Evolutionary conservation across 768 basidiomycete genomes (phyloP).

Genomic region (Antrodiella citrinella): DNA sequence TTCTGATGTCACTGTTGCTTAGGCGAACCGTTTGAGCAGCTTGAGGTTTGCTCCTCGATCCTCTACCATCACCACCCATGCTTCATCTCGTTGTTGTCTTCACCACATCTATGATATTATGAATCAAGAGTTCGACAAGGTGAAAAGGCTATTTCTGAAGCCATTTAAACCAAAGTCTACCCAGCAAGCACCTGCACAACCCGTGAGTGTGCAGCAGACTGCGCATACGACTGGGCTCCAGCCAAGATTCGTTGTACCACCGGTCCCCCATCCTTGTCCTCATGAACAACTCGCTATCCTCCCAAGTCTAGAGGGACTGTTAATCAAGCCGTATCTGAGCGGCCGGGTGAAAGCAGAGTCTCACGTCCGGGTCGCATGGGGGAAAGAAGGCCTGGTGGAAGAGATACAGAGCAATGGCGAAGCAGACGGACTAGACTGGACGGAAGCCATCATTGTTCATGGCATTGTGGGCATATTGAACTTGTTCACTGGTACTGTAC

Average conservation of each 20-base stretch:
- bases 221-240: constrained; percentile 33
- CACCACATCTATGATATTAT: not conserved
- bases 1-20: not conserved
- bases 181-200: not conserved
- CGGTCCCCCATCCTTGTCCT: constrained; percentile 70
- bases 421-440: constrained; percentile 42
- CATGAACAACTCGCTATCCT: constrained; percentile 60
- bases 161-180: constrained; percentile 9
- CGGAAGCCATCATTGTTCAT: constrained; percentile 50
- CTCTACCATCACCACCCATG: not conserved
- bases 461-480: constrained; percentile 72
- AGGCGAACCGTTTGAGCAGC: not conserved
- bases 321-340: constrained; percentile 50
- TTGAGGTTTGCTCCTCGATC: not conserved
- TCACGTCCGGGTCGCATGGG: constrained; percentile 53
- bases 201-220: constrained; percentile 1
- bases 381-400: constrained; percentile 45
- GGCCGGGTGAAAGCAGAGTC: constrained; percentile 25
- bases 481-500: constrained; percentile 54
- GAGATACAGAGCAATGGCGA: constrained; percentile 33
- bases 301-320: constrained; percentile 51
- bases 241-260: constrained; percentile 56
- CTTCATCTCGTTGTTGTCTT: not conserved
- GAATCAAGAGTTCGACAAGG: not conserved
- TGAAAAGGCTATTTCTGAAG: constrained; percentile 11